Evolutionary conservation across 1,284 basidiomycete species (phyloP).

Genomic region (Pyrrhoderma lamaoense): DNA sequence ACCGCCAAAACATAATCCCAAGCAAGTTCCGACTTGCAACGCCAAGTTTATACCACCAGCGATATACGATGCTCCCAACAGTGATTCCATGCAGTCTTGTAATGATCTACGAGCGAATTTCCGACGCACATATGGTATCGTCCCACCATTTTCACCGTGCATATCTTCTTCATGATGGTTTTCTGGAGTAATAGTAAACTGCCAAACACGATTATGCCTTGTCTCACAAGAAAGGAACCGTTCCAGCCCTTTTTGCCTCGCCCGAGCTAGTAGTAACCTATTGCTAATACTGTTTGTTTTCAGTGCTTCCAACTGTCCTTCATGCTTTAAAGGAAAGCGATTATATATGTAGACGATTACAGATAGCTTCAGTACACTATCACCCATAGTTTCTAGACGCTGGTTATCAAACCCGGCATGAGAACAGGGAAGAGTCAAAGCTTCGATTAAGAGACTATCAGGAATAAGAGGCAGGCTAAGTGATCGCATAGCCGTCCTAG

Average conservation of each 20-base stretch:
- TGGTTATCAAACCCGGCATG: constrained; percentile 67
- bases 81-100: constrained; percentile 82
- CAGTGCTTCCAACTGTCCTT: constrained; percentile 67
- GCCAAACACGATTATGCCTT: constrained; percentile 52
- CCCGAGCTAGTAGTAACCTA: constrained; percentile 56
- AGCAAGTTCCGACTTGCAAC: constrained; percentile 51
- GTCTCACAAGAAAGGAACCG: constrained; percentile 55
- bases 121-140: constrained; percentile 21
- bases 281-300: constrained; percentile 64
- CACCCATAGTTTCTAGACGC: constrained; percentile 77
- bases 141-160: constrained; percentile 10
- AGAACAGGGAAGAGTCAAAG: constrained; percentile 63
- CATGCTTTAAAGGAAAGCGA: constrained; percentile 65
- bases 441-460: constrained; percentile 56
- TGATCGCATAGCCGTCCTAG: constrained; percentile 38
- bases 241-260: constrained; percentile 56
- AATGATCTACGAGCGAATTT: constrained; percentile 41
- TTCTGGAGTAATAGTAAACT: constrained; percentile 37
- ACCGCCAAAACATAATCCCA: constrained; percentile 70
- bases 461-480: constrained; percentile 53
- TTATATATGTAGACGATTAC: constrained; percentile 72
- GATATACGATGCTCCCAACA: constrained; percentile 65
- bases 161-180: constrained; percentile 27
- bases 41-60: constrained; percentile 64
- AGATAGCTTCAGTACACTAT: constrained; percentile 71